Percentiles rank a stretch among this genome's conserved stretches.
phyloP scores from a whole-genome alignment of 176 grass and related monocot genomes.

The Aegilops longissima region DNA sequence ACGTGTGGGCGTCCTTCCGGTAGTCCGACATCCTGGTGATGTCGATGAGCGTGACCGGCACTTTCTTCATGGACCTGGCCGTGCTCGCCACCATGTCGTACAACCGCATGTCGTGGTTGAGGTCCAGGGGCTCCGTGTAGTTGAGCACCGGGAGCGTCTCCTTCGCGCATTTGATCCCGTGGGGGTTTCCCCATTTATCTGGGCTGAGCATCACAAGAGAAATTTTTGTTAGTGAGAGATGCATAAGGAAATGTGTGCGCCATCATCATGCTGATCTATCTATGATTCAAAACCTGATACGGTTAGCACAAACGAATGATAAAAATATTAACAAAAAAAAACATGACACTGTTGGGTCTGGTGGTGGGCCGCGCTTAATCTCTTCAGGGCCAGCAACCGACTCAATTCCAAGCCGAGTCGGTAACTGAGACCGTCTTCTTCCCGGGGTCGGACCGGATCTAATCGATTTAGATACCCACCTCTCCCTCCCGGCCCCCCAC shows the following conservation, averaged over 20 bases:
- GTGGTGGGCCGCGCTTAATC: background rate
- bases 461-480: background rate
- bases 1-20: slow-evolving; percentile 91
- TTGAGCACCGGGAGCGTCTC: slow-evolving; percentile 67
- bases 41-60: slow-evolving; percentile 63
- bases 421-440: background rate
- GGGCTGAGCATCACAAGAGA: slow-evolving; percentile 44
- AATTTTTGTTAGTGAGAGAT: background rate
- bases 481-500: background rate
- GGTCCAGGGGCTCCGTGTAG: slow-evolving; percentile 39
- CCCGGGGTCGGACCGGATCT: background rate
- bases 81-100: slow-evolving; percentile 43
- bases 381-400: background rate
- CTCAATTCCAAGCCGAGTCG: background rate
- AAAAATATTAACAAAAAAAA: background rate
- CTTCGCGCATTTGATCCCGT: slow-evolving; percentile 63
- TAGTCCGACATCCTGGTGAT: slow-evolving; percentile 87
- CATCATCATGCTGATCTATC: background rate
- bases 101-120: slow-evolving; percentile 53
- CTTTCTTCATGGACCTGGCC: slow-evolving; percentile 47
- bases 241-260: background rate
- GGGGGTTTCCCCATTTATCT: slow-evolving; percentile 61
- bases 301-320: background rate
- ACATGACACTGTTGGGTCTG: background rate
- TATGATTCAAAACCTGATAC: background rate